A percentile compares a stretch with the other conserved stretches of the same genome.
phyloP scores from a whole-genome alignment of 148 eudicot species.

The Suaeda aralocaspica region DNA sequence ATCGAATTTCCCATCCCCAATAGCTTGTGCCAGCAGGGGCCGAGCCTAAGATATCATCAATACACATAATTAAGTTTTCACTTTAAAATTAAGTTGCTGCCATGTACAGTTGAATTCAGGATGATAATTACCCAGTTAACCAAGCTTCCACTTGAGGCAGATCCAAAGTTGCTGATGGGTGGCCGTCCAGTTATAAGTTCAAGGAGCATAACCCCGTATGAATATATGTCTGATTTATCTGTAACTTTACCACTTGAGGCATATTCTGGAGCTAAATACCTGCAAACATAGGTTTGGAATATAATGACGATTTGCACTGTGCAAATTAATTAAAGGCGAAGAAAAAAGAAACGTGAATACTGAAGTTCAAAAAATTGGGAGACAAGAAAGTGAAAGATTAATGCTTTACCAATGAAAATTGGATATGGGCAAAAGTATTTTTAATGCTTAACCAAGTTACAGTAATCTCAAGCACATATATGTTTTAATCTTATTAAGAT shows the following conservation, averaged over 20 bases:
- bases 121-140: constrained; percentile 38
- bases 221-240: constrained; percentile 46
- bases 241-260: constrained; percentile 52
- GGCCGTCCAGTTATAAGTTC: constrained; percentile 50
- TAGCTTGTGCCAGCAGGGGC: constrained; percentile 43
- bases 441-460: background rate
- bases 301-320: background rate
- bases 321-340: no score
- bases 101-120: background rate
- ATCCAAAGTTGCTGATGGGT: constrained; percentile 32
- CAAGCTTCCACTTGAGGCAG: constrained; percentile 33
- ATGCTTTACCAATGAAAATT: no score
- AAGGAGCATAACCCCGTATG: constrained; percentile 50
- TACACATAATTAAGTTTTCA: background rate
- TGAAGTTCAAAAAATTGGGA: no score
- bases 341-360: no score
- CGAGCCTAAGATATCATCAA: constrained; percentile 36
- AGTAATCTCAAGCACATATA: background rate
- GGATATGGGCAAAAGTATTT: background rate
- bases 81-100: background rate
- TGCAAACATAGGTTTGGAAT: background rate
- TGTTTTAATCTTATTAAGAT: background rate
- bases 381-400: no score
- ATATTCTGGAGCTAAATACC: constrained; percentile 50
- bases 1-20: constrained; percentile 34